Base-by-base conservation (phyloP, 2,329 filamentous ascomycete species). In the Epichloe glyceriae region DNA sequence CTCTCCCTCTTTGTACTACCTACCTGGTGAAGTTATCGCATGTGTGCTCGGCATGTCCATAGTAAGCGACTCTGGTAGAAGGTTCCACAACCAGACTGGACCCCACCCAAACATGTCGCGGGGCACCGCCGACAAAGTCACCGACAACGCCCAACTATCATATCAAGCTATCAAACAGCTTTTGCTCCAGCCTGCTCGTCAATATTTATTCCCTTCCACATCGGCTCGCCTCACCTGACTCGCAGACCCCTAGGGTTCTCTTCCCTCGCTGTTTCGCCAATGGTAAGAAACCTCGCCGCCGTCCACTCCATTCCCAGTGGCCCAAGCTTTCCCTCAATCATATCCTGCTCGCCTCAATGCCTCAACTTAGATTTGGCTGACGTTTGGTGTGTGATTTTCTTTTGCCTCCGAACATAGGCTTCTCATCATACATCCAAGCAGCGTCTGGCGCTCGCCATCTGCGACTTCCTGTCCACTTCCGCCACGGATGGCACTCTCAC, bases 401-500 rank as follows among this genome's bases (percentile, higher is more conserved):
- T 33, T 3, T 20, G 11, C 15, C 10, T 17, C 15, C 26, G 12
- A 12, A n/a, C n/a, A 26, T 41, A 64, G 63, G 60, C 62, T 46
- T 55, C 72, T 53, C 69, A 60, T 51, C 61, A 73, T 42, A 72
- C 73, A 49, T 72, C 77, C 52, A 79, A 80, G 68, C 80, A 98
- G 80, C 88, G 90, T 72, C 85, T 98, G 57, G 93, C 93, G 68
- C 87, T 98, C 66, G 88, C 93, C 61, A 91, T 98, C 69, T 88
- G 95, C 74, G 88, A 97, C 73, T 98, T 95, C 75, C 85, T 98
- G 54, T 79, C 79, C 61, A 83, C 80, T 53, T 95, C 89, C 44
- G 74, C 88, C 60, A 85, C 82, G 55, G 93, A 98, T 67, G 93
- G 93, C 62, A 95, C 89, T 43, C 79, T 98, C 53, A 78, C 84